Percentiles rank a stretch among this genome's conserved stretches.
These are phyloP conservation scores for Leccinum griseonigrum DNA, from an alignment of 1,284 basidiomycete genomes.

Conservation along the genomic window DNA sequence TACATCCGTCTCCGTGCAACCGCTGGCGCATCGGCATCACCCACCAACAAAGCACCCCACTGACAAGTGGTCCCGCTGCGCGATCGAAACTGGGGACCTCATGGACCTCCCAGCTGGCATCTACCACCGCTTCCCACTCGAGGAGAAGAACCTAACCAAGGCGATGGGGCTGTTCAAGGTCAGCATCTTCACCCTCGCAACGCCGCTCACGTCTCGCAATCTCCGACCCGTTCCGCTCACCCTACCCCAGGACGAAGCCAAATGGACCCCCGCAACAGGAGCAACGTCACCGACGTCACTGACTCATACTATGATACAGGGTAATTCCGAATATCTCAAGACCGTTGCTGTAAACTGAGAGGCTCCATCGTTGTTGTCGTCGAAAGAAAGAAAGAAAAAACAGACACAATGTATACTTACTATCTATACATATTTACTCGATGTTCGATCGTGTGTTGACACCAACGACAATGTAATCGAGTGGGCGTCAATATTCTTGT, in stretches of 20 bases:
- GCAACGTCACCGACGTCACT: constrained; percentile 54
- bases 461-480: too few species aligned
- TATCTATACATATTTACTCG: too few species aligned
- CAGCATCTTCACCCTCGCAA: constrained; percentile 7
- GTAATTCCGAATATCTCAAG: constrained; percentile 52
- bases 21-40: too few species aligned
- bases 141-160: constrained; percentile 64
- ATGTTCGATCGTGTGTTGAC: too few species aligned
- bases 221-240: background rate
- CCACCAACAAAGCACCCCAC: constrained; percentile 1
- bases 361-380: too few species aligned
- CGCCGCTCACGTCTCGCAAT: background rate
- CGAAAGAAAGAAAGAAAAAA: too few species aligned
- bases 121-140: constrained; percentile 85
- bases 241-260: constrained; percentile 72
- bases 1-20: too few species aligned
- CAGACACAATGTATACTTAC: too few species aligned
- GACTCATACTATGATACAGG: constrained; percentile 46
- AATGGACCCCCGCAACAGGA: constrained; percentile 65
- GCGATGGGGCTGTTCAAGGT: constrained; percentile 79
- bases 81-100: constrained; percentile 55
- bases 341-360: constrained; percentile 36
- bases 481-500: too few species aligned
- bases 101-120: constrained; percentile 72
- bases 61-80: too few species aligned